These are phyloP conservation scores for Sextonia rubra DNA, from an alignment of 164 flowering plant species.

Conservation along the genomic window DNA sequence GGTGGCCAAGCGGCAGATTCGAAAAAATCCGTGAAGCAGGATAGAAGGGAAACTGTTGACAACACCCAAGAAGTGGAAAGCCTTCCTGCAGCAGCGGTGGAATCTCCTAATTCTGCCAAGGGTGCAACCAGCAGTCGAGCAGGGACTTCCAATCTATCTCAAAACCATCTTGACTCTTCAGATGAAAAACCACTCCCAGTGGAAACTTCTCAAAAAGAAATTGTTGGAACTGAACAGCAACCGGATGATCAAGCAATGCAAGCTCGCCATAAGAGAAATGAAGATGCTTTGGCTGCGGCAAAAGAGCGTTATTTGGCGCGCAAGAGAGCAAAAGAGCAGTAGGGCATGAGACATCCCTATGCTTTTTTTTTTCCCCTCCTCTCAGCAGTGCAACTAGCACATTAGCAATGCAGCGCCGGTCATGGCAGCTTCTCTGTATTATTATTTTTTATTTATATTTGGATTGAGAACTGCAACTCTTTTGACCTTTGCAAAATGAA, in stretches of 20 bases:
- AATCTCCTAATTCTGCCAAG: not conserved
- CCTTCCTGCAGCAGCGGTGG: not conserved
- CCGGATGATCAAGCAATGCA: not conserved
- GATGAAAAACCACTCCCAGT: not conserved
- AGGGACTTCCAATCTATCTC: not conserved
- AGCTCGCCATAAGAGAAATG: conserved; percentile 7
- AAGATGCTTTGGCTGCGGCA: conserved; percentile 15
- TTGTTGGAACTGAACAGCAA: not conserved
- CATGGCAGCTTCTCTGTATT: too few species aligned
- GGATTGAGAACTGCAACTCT: too few species aligned
- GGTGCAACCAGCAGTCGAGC: not conserved
- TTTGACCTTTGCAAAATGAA: too few species aligned
- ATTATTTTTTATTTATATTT: too few species aligned
- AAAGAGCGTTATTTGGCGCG: conserved; percentile 18
- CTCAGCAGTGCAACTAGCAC: too few species aligned
- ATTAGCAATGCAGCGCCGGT: too few species aligned
- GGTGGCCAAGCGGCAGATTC: conserved; percentile 6
- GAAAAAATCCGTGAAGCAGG: not conserved
- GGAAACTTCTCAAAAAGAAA: not conserved
- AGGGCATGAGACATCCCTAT: not conserved
- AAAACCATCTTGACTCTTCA: not conserved
- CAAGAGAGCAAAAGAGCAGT: conserved; percentile 15
- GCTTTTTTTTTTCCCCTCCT: too few species aligned
- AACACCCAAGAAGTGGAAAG: not conserved
- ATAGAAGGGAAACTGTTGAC: not conserved